These are phyloP conservation scores for Alternaria triticimaculans DNA, from an alignment of 2,329 filamentous ascomycete genomes.

Conservation along the genomic window DNA sequence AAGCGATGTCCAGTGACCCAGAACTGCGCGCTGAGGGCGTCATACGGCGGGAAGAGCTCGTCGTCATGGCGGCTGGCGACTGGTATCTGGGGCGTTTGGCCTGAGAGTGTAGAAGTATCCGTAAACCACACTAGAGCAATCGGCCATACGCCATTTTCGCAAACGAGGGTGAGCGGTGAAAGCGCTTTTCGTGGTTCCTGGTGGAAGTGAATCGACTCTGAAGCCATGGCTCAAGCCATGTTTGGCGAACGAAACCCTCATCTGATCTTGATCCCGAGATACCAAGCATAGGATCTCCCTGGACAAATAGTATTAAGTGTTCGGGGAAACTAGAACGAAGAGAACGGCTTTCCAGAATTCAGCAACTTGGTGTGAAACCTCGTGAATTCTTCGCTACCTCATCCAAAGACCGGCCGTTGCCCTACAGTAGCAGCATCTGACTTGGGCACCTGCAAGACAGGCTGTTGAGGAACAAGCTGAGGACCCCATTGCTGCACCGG, in stretches of 20 bases:
- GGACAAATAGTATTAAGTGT: neutral
- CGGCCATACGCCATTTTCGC: neutral
- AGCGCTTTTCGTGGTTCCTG: neutral
- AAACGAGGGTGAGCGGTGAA: neutral
- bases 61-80: neutral
- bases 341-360: neutral
- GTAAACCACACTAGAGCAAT: neutral
- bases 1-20: neutral
- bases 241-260: neutral
- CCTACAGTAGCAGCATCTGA: conserved; percentile 1
- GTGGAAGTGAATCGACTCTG: neutral
- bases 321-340: too few relatives aligned
- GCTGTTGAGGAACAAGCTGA: neutral
- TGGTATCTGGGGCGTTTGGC: neutral
- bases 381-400: neutral
- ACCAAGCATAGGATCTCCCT: neutral
- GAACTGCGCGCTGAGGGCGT: neutral
- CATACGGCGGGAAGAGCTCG: neutral
- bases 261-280: neutral
- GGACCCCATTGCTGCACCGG: neutral
- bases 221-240: neutral
- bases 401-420: conserved; percentile 6
- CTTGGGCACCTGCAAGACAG: conserved; percentile 1
- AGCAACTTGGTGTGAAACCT: neutral
- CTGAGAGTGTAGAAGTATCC: neutral